phyloP scores from a whole-genome alignment of 2,329 filamentous ascomycete species.

The Penicillium sclerotiorum region DNA sequence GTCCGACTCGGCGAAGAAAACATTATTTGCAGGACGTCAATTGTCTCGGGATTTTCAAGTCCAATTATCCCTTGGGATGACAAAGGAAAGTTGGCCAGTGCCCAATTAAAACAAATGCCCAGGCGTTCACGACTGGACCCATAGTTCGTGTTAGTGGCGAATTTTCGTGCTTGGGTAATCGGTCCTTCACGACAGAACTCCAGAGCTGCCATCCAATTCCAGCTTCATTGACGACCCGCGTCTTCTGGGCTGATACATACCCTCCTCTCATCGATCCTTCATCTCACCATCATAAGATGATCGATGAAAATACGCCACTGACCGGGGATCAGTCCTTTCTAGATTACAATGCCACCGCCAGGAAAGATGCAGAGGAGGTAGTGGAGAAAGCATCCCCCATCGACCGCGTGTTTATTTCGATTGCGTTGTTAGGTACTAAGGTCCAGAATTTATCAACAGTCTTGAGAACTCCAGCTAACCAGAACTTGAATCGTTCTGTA shows the following conservation, averaged over 20 bases:
- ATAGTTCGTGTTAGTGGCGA: background rate
- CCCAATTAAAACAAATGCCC: background rate
- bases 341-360: background rate
- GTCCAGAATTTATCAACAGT: background rate
- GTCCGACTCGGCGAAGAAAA: too few species aligned
- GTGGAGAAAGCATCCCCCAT: background rate
- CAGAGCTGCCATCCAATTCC: background rate
- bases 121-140: background rate
- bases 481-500: slow-evolving; percentile 18
- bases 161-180: background rate
- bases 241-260: background rate
- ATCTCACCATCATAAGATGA: background rate
- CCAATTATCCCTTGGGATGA: background rate
- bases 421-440: background rate
- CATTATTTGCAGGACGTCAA: too few species aligned
- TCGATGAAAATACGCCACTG: background rate
- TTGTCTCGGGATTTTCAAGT: too few species aligned
- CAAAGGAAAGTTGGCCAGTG: background rate
- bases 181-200: background rate
- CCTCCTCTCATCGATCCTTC: background rate
- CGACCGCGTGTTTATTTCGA: background rate
- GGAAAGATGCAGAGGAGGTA: background rate
- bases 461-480: background rate
- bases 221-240: background rate
- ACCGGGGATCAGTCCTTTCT: background rate